These are phyloP conservation scores for Daldinia vernicosa DNA, from an alignment of 495 filamentous ascomycete species.

Conservation along the genomic window DNA sequence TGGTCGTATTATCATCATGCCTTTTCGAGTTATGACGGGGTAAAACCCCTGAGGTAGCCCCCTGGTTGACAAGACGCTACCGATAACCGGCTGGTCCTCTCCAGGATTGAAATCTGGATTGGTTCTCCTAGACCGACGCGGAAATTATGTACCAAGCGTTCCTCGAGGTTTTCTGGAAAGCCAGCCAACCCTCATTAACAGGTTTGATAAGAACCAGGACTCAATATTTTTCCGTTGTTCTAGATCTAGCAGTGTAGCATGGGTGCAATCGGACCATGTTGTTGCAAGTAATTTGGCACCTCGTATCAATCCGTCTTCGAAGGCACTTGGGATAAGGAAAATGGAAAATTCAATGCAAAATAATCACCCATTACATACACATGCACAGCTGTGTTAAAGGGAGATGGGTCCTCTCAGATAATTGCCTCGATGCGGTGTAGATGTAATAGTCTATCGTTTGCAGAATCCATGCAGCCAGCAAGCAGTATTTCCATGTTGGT, in stretches of 20 bases:
- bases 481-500: conserved; percentile 8
- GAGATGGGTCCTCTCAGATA: conserved; percentile 8
- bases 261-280: conserved; percentile 32
- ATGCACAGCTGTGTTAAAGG: background rate
- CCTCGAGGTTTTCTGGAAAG: conserved; percentile 33
- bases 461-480: background rate
- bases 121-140: conserved; percentile 23
- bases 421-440: background rate
- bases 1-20: conserved; percentile 26
- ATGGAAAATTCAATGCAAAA: background rate
- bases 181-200: conserved; percentile 6
- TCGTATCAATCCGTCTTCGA: conserved; percentile 25
- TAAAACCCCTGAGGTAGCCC: conserved; percentile 17
- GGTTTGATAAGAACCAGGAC: conserved; percentile 16
- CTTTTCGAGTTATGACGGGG: conserved; percentile 17
- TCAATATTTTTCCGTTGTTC: conserved; percentile 13
- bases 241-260: conserved; percentile 29
- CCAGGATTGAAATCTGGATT: conserved; percentile 35
- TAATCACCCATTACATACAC: background rate
- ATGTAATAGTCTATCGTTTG: background rate
- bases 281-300: conserved; percentile 23
- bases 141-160: conserved; percentile 33
- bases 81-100: conserved; percentile 25
- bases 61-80: conserved; percentile 19
- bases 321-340: background rate